Conservation (phyloP, 2,329 filamentous ascomycete genomes). For the Fusarium bactridioides region DNA sequence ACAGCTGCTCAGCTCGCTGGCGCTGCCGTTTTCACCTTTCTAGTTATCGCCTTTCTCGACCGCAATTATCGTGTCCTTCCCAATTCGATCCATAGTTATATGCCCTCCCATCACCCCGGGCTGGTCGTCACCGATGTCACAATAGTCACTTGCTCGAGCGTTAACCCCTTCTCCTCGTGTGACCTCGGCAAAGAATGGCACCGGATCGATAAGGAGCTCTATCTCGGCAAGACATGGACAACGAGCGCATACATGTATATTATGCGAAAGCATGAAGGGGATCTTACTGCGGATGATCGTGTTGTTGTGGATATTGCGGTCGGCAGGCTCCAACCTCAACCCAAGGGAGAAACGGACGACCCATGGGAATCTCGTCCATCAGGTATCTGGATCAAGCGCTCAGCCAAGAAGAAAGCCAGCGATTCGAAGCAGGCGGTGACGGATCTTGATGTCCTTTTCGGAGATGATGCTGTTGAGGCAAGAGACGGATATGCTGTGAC, state of each 20-base stretch:
- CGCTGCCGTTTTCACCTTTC: constrained; percentile 70
- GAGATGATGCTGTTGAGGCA: constrained; percentile 89
- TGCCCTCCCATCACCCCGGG: constrained; percentile 85
- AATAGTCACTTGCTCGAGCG: constrained; percentile 75
- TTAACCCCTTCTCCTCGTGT: constrained; percentile 80
- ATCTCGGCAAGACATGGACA: constrained; percentile 77
- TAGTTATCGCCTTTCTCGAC: constrained; percentile 84
- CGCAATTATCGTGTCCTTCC: constrained; percentile 88
- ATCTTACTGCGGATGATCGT: constrained; percentile 75
- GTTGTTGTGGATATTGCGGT: constrained; percentile 83
- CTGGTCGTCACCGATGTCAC: constrained; percentile 87
- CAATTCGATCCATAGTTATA: constrained; percentile 82
- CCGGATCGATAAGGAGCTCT: constrained; percentile 88
- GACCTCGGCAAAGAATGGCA: constrained; percentile 80
- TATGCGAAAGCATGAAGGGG: constrained; percentile 84
- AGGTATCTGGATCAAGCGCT: constrained; percentile 84
- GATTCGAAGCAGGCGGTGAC: constrained; percentile 80
- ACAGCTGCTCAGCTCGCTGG: constrained; percentile 79
- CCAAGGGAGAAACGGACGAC: constrained; percentile 58
- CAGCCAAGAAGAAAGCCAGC: constrained; percentile 74
- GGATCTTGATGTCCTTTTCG: constrained; percentile 85
- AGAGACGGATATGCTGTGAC: constrained; percentile 84
- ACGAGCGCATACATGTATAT: constrained; percentile 83
- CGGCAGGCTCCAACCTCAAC: constrained; percentile 72
- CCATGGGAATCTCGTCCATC: constrained; percentile 80